These are phyloP conservation scores for Lupinus albus DNA, from an alignment of 306 rosid species.

Conservation along the genomic window DNA sequence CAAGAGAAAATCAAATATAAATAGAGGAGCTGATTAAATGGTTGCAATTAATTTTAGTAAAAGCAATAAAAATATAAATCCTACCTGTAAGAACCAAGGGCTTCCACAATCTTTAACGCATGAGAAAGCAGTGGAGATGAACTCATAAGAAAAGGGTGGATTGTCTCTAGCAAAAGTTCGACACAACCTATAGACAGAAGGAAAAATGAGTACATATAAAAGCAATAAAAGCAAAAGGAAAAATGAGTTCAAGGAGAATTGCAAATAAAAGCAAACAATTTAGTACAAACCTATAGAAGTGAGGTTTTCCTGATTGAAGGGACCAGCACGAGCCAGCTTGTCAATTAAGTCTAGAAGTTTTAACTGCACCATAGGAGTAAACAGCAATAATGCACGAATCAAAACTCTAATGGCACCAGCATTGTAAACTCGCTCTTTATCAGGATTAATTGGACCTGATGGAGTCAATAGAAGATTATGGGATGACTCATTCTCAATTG, in stretches of 20 bases:
- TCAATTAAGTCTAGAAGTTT: slow-evolving; percentile 76
- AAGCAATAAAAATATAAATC: slow-evolving; percentile 21
- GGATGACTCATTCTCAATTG: slow-evolving; percentile 53
- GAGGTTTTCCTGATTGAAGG: slow-evolving; percentile 89
- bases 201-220: slow-evolving; percentile 17
- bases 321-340: slow-evolving; percentile 78
- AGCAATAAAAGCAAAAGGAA: no score
- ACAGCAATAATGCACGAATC: slow-evolving; percentile 74
- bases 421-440: slow-evolving; percentile 77
- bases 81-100: slow-evolving; percentile 96
- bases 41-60: slow-evolving; percentile 34
- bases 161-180: slow-evolving; percentile 85
- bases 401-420: slow-evolving; percentile 86
- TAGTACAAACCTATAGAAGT: slow-evolving; percentile 76
- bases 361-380: slow-evolving; percentile 89
- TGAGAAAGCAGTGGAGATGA: slow-evolving; percentile 83
- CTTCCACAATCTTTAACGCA: slow-evolving; percentile 86
- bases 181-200: slow-evolving; percentile 71
- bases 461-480: slow-evolving; percentile 62
- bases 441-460: slow-evolving; percentile 79
- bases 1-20: slow-evolving; percentile 46
- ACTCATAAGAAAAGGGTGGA: slow-evolving; percentile 85
- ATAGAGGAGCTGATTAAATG: slow-evolving; percentile 27
- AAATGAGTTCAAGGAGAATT: slow-evolving; percentile 32
- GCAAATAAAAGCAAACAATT: slow-evolving; percentile 32